Percentiles rank a stretch among this genome's conserved stretches.
These are phyloP conservation scores for Hordeum vulgare DNA, from an alignment of 176 grass and related monocot genomes.

Conservation along the genomic window DNA sequence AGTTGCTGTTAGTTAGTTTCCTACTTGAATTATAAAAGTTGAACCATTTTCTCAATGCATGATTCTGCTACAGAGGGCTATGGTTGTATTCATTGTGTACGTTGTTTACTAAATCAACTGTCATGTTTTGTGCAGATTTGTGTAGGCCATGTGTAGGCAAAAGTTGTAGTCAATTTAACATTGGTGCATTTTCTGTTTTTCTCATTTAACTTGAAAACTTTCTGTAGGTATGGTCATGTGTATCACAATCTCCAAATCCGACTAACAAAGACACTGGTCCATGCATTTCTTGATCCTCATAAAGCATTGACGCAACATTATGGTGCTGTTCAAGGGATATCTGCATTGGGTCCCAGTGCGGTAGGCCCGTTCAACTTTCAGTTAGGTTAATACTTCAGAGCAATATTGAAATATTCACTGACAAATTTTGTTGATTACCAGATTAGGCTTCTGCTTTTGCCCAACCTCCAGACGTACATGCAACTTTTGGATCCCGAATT, in stretches of 20 bases:
- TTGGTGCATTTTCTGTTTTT: constrained; percentile 5
- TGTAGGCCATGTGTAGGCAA: background rate
- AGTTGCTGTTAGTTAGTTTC: background rate
- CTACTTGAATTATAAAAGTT: background rate
- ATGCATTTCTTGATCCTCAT: constrained; percentile 82
- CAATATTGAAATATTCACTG: background rate
- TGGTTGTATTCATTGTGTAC: background rate
- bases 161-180: background rate
- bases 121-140: background rate
- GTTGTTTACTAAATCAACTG: background rate
- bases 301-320: constrained; percentile 97
- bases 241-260: constrained; percentile 85
- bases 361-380: constrained; percentile 29
- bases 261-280: constrained; percentile 60
- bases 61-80: background rate
- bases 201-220: background rate
- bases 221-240: constrained; percentile 70
- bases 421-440: constrained; percentile 29
- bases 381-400: constrained; percentile 5
- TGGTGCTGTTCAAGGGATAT: constrained; percentile 86
- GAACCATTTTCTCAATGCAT: background rate
- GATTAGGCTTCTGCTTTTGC: constrained; percentile 82
- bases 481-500: constrained; percentile 80
- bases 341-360: constrained; percentile 68
- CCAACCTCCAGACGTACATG: constrained; percentile 81